Base-by-base conservation (phyloP, 1,284 basidiomycete genomes). In the Apiotrichum akiyoshidainum region DNA sequence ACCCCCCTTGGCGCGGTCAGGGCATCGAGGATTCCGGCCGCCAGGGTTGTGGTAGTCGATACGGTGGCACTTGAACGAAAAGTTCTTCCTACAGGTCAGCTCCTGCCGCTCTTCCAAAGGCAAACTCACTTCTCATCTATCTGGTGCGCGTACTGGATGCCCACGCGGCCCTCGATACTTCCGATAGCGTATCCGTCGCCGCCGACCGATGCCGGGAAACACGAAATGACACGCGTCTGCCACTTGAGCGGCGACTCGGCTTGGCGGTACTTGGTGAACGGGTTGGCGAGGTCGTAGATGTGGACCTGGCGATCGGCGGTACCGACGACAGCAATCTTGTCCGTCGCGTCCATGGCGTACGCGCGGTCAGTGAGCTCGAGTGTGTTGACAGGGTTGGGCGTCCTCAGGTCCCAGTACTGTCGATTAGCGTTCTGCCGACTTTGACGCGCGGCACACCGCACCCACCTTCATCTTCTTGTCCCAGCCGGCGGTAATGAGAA, bases 1-100 rank as follows among this genome's bases (percentile, higher is more conserved):
- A n/a, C n/a, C n/a, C n/a, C n/a, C n/a, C n/a, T n/a, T n/a, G n/a
- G n/a, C n/a, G n/a, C n/a, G n/a, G n/a, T n/a, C n/a, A n/a, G n/a
- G n/a, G n/a, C n/a, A n/a, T n/a, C n/a, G n/a, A n/a, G n/a, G n/a
- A n/a, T n/a, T n/a, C n/a, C n/a, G n/a, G n/a, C 68, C 4, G 68
- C 68, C 67, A 68, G 71, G 21, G 60, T 59, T n/a, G 48, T 52
- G 5, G 70, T 66, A 34, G 53, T 93, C 90, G 54, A 85, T 85
- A 44, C 94, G 89, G 75, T 97, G 94, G 71, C 94, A 97, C 71
- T 93, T 95, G 84, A 98, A 98, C 0, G 90, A 92, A 74, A 95
- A 96, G 79, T 95, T 95, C 74, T 86, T 84, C 58, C 87, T 90
- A 26, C 42, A 21, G 14, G n/a, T 47, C 44, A 55, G 55, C 45